phyloP scores from a whole-genome alignment of 2,329 filamentous ascomycete species.

The Pestalotiopsis sp. region DNA sequence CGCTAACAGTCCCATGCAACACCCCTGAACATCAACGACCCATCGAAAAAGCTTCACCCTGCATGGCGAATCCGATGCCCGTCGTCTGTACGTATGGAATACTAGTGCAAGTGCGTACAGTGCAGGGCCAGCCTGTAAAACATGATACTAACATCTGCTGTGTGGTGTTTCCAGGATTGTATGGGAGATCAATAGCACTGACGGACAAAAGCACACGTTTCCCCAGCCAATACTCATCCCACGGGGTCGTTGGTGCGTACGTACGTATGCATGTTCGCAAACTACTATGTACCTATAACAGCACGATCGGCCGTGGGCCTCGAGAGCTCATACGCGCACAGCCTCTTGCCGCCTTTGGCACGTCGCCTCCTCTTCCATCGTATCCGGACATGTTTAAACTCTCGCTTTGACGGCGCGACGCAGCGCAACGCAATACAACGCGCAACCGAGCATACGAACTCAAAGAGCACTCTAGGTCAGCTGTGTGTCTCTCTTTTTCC shows the following conservation, averaged over 20 bases:
- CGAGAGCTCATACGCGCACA: background rate
- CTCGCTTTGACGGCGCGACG: background rate
- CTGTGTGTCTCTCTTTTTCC: too few species aligned
- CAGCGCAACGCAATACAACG: background rate
- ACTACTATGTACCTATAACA: background rate
- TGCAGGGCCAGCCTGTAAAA: background rate
- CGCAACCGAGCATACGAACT: background rate
- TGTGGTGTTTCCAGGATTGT: background rate
- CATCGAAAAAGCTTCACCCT: slow-evolving; percentile 9
- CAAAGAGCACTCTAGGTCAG: background rate
- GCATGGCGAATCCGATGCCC: slow-evolving; percentile 5
- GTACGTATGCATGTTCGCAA: background rate
- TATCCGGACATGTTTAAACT: background rate
- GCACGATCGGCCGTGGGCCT: background rate
- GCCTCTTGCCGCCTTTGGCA: background rate
- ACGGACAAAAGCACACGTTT: background rate
- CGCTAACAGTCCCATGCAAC: background rate
- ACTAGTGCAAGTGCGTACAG: background rate
- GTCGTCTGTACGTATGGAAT: background rate
- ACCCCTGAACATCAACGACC: slow-evolving; percentile 1
- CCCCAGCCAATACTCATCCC: background rate
- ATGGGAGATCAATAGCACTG: background rate
- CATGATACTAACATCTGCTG: too few species aligned
- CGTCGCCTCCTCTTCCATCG: background rate
- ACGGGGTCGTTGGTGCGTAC: background rate